Conservation (phyloP, 2,329 filamentous ascomycete genomes). For the Beauveria sp. region DNA sequence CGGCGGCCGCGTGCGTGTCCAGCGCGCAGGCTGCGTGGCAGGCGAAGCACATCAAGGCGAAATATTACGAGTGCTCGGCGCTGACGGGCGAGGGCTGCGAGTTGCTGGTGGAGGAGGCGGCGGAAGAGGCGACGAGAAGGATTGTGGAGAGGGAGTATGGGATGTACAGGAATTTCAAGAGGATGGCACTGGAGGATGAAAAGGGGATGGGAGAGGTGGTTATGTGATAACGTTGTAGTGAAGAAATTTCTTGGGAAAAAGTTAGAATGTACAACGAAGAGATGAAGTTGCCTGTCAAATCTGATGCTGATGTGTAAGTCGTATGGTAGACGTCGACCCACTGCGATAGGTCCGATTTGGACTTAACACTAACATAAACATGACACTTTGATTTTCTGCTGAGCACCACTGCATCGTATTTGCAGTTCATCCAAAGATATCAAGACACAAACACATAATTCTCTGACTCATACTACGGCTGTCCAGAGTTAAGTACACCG, state of each 20-base stretch:
- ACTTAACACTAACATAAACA: neutral
- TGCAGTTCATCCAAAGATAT: no score
- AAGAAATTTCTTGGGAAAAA: neutral
- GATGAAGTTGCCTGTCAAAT: neutral
- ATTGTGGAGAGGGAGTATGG: slow-evolving; percentile 13
- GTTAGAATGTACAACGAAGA: neutral
- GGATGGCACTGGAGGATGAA: neutral
- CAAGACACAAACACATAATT: neutral
- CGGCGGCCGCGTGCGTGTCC: neutral
- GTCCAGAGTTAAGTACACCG: no score
- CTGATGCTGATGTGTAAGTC: neutral
- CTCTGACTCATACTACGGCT: neutral
- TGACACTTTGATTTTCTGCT: neutral
- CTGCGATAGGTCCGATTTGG: neutral
- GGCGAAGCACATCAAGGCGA: slow-evolving; percentile 22
- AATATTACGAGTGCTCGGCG: slow-evolving; percentile 30
- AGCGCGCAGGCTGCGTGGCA: slow-evolving; percentile 24
- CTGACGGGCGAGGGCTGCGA: slow-evolving; percentile 28
- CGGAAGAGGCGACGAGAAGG: slow-evolving; percentile 17
- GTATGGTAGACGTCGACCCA: neutral
- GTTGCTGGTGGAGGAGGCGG: slow-evolving; percentile 22
- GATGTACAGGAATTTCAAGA: neutral
- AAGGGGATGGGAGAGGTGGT: neutral
- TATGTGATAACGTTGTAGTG: neutral
- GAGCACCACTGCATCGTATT: neutral